A percentile compares a stretch with the other conserved stretches of the same genome.
Conservation (phyloP, 805 yeast genomes). For the Suhomyces prunicola region DNA sequence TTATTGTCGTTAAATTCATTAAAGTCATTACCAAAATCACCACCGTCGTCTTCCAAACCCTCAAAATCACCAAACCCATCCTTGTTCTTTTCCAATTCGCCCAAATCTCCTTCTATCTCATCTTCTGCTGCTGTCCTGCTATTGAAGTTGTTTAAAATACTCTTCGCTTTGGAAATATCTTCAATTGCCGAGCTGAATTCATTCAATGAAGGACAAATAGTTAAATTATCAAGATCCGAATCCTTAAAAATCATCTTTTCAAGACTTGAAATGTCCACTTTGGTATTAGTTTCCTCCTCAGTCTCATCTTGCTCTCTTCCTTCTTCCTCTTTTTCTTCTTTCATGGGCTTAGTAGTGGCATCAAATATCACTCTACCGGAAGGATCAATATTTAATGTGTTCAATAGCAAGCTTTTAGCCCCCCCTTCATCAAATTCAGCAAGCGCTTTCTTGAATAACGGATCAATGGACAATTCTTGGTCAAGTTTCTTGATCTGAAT, state of each 20-base stretch:
- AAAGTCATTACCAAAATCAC: conserved; percentile 13
- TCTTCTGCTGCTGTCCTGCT: conserved; percentile 19
- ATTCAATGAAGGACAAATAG: conserved; percentile 70
- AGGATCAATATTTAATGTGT: conserved; percentile 54
- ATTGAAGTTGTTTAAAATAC: conserved; percentile 40
- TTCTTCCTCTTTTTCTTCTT: conserved; percentile 7
- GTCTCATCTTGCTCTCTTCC: conserved; percentile 13
- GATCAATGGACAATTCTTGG: conserved; percentile 66
- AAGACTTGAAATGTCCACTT: conserved; percentile 18
- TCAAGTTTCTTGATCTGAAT: conserved; percentile 56
- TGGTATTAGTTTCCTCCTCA: conserved; percentile 13
- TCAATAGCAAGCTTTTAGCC: conserved; percentile 63
- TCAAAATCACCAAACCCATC: conserved; percentile 12
- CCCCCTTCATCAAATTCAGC: conserved; percentile 85
- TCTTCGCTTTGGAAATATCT: conserved; percentile 53
- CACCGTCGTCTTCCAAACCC: conserved; percentile 9
- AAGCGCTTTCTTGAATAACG: conserved; percentile 68
- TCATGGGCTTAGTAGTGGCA: conserved; percentile 43
- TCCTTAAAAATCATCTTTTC: conserved; percentile 19
- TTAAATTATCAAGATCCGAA: conserved; percentile 20
- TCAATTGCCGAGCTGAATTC: conserved; percentile 57
- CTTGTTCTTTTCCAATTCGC: conserved; percentile 16
- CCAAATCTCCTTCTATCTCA: conserved; percentile 6
- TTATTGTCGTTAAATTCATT: conserved; percentile 15
- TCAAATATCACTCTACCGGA: conserved; percentile 63